Conservation (phyloP, 805 yeast species). For the Myxozyma udenii region DNA sequence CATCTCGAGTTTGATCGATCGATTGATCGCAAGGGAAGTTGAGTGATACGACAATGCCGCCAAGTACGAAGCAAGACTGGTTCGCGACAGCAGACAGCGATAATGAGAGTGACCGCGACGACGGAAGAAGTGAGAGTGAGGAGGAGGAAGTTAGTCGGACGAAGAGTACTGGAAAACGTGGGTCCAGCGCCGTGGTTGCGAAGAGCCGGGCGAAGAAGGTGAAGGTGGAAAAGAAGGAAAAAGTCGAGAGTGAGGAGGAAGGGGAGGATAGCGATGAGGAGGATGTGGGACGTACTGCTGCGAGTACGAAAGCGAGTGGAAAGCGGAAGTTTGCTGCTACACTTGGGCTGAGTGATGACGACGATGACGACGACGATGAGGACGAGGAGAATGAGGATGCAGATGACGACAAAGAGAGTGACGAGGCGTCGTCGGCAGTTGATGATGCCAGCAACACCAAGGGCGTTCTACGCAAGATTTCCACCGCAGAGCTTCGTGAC, state of each 20-base stretch:
- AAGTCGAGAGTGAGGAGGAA: slow-evolving; percentile 15
- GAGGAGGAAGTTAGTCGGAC: slow-evolving; percentile 9
- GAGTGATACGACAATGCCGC: not conserved
- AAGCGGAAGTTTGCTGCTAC: not conserved
- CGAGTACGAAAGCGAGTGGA: not conserved
- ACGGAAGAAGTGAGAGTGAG: slow-evolving; percentile 1
- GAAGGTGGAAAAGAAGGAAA: slow-evolving; percentile 7
- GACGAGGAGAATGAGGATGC: slow-evolving; percentile 34
- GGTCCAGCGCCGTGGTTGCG: not conserved
- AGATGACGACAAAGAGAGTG: slow-evolving; percentile 22
- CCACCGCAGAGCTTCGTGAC: slow-evolving; percentile 39
- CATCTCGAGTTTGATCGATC: too few relatives aligned
- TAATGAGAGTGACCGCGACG: slow-evolving; percentile 18
- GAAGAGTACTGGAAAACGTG: slow-evolving; percentile 1
- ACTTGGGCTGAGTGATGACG: slow-evolving; percentile 12
- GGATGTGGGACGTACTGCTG: not conserved
- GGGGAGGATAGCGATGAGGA: slow-evolving; percentile 33
- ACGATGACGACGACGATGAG: slow-evolving; percentile 13
- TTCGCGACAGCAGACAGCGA: slow-evolving; percentile 31
- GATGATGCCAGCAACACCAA: slow-evolving; percentile 30
- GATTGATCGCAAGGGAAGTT: too few relatives aligned
- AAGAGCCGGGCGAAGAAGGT: not conserved
- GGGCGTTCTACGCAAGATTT: slow-evolving; percentile 12
- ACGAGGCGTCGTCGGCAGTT: slow-evolving; percentile 32
- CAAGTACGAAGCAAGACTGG: slow-evolving; percentile 20